Percentiles rank a stretch among this genome's conserved stretches.
phyloP scores from a whole-genome alignment of 495 filamentous ascomycete species.

The Aspergillus coremiiformis region DNA sequence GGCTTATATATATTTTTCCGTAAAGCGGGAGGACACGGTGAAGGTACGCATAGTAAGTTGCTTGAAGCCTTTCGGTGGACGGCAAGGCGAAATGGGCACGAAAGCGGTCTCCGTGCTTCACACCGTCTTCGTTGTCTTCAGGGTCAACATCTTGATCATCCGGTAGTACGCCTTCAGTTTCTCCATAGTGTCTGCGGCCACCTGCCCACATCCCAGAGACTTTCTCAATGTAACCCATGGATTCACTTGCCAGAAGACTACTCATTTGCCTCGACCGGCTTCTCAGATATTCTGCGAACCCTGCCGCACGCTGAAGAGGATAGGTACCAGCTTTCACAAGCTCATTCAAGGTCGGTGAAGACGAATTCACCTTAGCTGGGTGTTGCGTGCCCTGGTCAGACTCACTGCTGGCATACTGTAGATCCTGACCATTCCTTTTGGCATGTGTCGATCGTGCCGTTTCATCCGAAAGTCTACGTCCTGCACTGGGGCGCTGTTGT shows the following conservation, averaged over 20 bases:
- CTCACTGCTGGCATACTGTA: constrained; percentile 12
- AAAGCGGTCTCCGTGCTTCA: constrained; percentile 68
- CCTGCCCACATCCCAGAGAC: constrained; percentile 97
- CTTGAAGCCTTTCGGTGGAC: constrained; percentile 74
- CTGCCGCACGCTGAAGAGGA: constrained; percentile 78
- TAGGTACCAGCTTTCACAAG: constrained; percentile 68
- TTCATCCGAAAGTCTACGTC: constrained; percentile 36
- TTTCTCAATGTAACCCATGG: constrained; percentile 96
- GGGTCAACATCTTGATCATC: constrained; percentile 57
- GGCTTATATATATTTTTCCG: constrained; percentile 93
- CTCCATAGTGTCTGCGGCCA: constrained; percentile 79
- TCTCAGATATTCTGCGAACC: constrained; percentile 76
- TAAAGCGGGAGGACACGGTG: constrained; percentile 87
- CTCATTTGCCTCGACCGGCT: constrained; percentile 74
- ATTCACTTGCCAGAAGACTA: constrained; percentile 77
- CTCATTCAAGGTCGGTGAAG: constrained; percentile 58
- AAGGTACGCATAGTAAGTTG: constrained; percentile 83
- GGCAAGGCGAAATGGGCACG: constrained; percentile 85
- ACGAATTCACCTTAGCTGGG: constrained; percentile 22
- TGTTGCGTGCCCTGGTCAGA: constrained; percentile 19
- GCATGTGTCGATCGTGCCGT: constrained; percentile 29
- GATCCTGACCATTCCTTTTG: constrained; percentile 9
- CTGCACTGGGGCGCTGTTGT: constrained; percentile 21
- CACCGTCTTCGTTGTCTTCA: constrained; percentile 54
- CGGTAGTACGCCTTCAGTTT: constrained; percentile 58